These are phyloP conservation scores for Diplotaxis tenuifolia DNA, from an alignment of 345 rosid species.

Conservation along the genomic window DNA sequence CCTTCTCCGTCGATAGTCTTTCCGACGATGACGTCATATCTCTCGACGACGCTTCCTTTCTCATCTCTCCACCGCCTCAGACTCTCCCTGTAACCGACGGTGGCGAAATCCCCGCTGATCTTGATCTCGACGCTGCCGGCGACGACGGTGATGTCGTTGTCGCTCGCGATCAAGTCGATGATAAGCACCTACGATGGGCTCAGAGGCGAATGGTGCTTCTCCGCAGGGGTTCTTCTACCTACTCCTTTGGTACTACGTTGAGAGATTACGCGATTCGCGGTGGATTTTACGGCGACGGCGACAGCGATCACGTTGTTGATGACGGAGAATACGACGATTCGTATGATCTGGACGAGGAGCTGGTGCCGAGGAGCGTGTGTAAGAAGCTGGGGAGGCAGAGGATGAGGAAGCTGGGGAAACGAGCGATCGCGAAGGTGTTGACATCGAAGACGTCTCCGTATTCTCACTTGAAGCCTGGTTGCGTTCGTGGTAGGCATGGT, in stretches of 20 bases:
- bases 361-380: slow-evolving; percentile 39
- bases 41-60: slow-evolving; percentile 19
- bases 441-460: slow-evolving; percentile 39
- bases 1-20: slow-evolving; percentile 38
- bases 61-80: slow-evolving; percentile 9
- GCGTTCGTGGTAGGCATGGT: slow-evolving; percentile 45
- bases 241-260: neutral
- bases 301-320: slow-evolving; percentile 30
- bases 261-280: slow-evolving; percentile 1
- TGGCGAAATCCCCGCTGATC: slow-evolving; percentile 13
- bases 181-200: slow-evolving; percentile 4
- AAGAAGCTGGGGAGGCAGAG: slow-evolving; percentile 47
- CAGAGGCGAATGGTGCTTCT: slow-evolving; percentile 8
- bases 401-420: slow-evolving; percentile 50
- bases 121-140: neutral
- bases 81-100: neutral
- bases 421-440: slow-evolving; percentile 40
- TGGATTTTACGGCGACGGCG: slow-evolving; percentile 3
- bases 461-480: slow-evolving; percentile 38
- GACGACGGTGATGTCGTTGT: neutral
- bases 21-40: slow-evolving; percentile 38
- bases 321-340: slow-evolving; percentile 37
- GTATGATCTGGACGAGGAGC: slow-evolving; percentile 49
- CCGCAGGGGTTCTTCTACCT: neutral
- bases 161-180: neutral